Base-by-base conservation (phyloP, 2,329 filamentous ascomycete species). In the Spiromastix sp. region DNA sequence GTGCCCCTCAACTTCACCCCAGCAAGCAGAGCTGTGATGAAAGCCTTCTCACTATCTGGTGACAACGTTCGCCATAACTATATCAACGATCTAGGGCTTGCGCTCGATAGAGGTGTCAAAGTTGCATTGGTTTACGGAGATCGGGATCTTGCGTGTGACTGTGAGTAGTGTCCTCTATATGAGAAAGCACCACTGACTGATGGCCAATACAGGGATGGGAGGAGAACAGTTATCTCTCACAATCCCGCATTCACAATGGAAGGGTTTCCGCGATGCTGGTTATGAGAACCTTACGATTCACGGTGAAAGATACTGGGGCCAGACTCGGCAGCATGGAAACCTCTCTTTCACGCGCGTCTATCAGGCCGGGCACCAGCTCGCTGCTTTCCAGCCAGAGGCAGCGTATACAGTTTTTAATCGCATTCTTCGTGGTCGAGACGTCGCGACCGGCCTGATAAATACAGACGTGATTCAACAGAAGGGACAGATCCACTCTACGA, bases 1-100 rank as follows among this genome's bases (percentile, higher is more conserved):
- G 68, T 74, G 0, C 71, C 72, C 0, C 51, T 78, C 13, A 79
- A 79, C 51, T 78, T 66, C 58, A 71, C 72, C 1, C 49, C 59
- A 11, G 56, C 57, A 2, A 62, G 59, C 5, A 36, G 46, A 2
- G 59, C 64, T 9, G 70, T 74, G 1, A 55, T 56, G 7, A 35
- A 44, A 3, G 67, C 63, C 1, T 77, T 77, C 43, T 27, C 41
- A 0, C 42, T 46, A 2, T 66, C 63, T 5, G 68, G 67, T 15
- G 67, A 73, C 46, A 67, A 68, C 40, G 54, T 61, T 1, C 60
- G 67, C 10, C 60, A 43, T 12, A 59, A 56, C 11, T 59, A 55
- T 34, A 43, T 58, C 3, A 44, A 52, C 9, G 51, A 61, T 22
- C 36, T 61, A 3, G 52, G 45, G 1, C 67, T 63, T 39, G 54